Base-by-base conservation (phyloP, 2,329 filamentous ascomycete genomes). In the Lachnellula cervina region DNA sequence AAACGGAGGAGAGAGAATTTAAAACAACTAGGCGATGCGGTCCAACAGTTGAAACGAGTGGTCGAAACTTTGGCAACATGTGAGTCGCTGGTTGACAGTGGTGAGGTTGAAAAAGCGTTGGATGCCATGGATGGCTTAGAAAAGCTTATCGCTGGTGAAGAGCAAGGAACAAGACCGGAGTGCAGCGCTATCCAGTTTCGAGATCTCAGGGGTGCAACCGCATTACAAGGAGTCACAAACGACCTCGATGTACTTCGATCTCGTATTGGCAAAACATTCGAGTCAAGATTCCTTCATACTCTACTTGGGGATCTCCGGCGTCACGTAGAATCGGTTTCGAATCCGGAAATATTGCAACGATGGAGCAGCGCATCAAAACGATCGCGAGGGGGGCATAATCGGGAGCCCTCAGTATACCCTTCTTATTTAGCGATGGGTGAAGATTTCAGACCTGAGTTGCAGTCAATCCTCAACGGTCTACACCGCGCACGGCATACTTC, bases 261-360 rank as follows among this genome's bases (percentile, higher is more conserved):
- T 61, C 86, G 90, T 2, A 90, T 97, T 56, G 94, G 94, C 21
- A 91, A 88, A 70, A 89, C 86, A 0, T 97, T 92, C 68, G 92
- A 97, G 69, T 76, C 80, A 2, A 85, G 86, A 45, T 96, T 97
- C 65, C 77, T 94, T 32, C 82, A 85, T 57, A 82, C 89, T 28
- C 77, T 99, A 17, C 78, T 97, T 32, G 80, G 79, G 3, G 94
- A 99, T 71, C 73, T 97, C 42, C 83, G 89, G 51, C 78, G 81
- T n/a, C 94, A 99, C 69, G 79, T 91, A 28, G 84, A 89, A 52
- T 82, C 79, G 2, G 86, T 94, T 2, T 84, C 90, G 0, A 74
- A 76, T 1, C 75, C 83, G 35, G 86, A 90, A 48, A 93, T 95
- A 1, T 74, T 99, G 13, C 84, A 89, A 64, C 82, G 94, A 62